Percentiles rank a stretch among this genome's conserved stretches.
phyloP scores from a whole-genome alignment of 2,329 filamentous ascomycete species.

The Emergomyces pasteurianus region DNA sequence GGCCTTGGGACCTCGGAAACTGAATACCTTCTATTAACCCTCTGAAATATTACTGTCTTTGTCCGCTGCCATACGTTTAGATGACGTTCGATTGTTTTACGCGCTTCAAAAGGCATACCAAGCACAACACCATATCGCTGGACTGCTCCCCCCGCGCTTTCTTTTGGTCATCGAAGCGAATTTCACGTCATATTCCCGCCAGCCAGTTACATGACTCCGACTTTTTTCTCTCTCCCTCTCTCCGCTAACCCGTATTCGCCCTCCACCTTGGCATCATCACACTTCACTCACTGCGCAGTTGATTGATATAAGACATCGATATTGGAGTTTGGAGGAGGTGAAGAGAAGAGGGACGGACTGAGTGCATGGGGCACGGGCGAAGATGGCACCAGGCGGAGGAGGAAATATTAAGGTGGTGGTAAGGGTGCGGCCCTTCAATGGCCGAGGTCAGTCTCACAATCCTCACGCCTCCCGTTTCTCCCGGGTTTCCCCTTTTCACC shows the following conservation, averaged over 20 bases:
- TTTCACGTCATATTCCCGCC: background rate
- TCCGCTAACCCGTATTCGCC: background rate
- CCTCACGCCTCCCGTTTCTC: background rate
- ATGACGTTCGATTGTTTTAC: background rate
- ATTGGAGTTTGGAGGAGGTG: constrained; percentile 1
- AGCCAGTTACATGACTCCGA: background rate
- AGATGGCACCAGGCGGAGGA: constrained; percentile 61
- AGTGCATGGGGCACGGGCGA: constrained; percentile 28
- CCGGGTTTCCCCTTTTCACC: background rate
- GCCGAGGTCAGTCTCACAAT: constrained; percentile 54
- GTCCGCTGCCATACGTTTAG: background rate
- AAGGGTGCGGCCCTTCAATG: constrained; percentile 88
- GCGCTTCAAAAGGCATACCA: background rate
- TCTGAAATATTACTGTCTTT: background rate
- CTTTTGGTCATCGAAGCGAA: background rate
- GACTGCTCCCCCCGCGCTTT: background rate
- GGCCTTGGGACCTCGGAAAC: background rate
- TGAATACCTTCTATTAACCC: background rate
- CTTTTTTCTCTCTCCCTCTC: background rate
- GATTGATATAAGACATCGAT: background rate
- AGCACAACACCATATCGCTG: background rate
- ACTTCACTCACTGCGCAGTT: background rate
- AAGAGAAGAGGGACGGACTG: constrained; percentile 6
- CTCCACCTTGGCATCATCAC: background rate
- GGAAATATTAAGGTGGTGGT: constrained; percentile 99